phyloP scores from a whole-genome alignment of 2,329 filamentous ascomycete genomes.

The Aspergillus tamarii region DNA sequence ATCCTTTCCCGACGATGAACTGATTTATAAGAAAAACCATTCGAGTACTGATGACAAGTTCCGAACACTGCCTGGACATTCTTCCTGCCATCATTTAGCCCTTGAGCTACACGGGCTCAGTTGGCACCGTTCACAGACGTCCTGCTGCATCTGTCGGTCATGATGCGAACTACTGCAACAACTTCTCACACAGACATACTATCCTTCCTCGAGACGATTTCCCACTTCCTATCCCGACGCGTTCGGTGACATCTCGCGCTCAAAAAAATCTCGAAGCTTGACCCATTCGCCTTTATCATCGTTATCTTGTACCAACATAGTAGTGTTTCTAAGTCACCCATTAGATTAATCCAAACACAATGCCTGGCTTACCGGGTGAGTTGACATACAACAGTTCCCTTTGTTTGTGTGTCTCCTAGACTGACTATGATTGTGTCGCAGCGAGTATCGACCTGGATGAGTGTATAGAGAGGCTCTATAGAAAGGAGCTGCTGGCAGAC shows the following conservation, averaged over 20 bases:
- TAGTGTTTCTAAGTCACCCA: background rate
- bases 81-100: background rate
- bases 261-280: slow-evolving; percentile 1
- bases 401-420: background rate
- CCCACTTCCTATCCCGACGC: slow-evolving; percentile 3
- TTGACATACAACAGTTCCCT: slow-evolving; percentile 7
- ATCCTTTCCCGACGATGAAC: background rate
- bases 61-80: background rate
- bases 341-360: slow-evolving; percentile 28
- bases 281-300: slow-evolving; percentile 1
- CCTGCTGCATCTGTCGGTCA: slow-evolving; percentile 24
- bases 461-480: slow-evolving; percentile 95
- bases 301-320: slow-evolving; percentile 15
- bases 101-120: slow-evolving; percentile 8
- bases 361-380: slow-evolving; percentile 52
- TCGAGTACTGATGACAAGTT: background rate
- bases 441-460: slow-evolving; percentile 97
- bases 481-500: slow-evolving; percentile 94
- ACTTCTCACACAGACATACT: slow-evolving; percentile 27
- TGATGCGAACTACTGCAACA: slow-evolving; percentile 33
- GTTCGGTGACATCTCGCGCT: slow-evolving; percentile 6
- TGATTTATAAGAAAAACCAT: background rate
- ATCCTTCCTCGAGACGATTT: slow-evolving; percentile 21
- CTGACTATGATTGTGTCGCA: slow-evolving; percentile 42
- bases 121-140: slow-evolving; percentile 13